phyloP scores from a whole-genome alignment of 768 basidiomycete genomes.

The Amanita rimosa region DNA sequence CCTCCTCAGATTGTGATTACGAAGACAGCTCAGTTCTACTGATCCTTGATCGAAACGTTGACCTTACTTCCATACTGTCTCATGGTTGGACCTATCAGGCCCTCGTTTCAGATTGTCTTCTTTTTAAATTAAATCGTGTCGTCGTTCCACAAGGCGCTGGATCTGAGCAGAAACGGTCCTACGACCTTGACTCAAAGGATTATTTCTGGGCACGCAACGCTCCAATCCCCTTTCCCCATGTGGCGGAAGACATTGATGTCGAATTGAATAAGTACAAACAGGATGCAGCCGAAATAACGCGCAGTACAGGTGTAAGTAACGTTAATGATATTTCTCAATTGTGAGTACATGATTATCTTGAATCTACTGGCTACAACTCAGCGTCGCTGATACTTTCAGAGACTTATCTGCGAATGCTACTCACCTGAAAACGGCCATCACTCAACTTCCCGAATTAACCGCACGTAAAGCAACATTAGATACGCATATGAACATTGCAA shows the following conservation, averaged over 20 bases:
- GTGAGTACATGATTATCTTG: constrained; percentile 30
- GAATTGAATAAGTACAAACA: constrained; percentile 90
- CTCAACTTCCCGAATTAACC: constrained; percentile 91
- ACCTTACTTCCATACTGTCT: constrained; percentile 84
- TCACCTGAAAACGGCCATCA: constrained; percentile 94
- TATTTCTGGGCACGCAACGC: constrained; percentile 99
- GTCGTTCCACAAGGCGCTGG: constrained; percentile 54
- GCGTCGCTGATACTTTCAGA: constrained; percentile 25
- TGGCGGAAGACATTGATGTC: constrained; percentile 91
- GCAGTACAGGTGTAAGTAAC: constrained; percentile 92
- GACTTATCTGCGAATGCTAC: constrained; percentile 90
- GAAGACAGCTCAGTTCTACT: constrained; percentile 57
- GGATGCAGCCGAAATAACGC: constrained; percentile 93
- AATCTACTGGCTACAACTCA: neutral
- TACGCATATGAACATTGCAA: constrained; percentile 99
- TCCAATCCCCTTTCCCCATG: constrained; percentile 93
- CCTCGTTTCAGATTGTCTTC: constrained; percentile 92
- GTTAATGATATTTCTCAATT: constrained; percentile 92
- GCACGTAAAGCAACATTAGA: constrained; percentile 95
- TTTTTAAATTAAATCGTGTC: constrained; percentile 94
- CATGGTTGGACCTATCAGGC: constrained; percentile 99
- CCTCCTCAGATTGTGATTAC: constrained; percentile 5
- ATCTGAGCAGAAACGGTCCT: constrained; percentile 59
- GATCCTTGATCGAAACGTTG: constrained; percentile 89
- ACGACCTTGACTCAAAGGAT: constrained; percentile 96